phyloP scores from a whole-genome alignment of 2,329 filamentous ascomycete species.

The Xylariaceae sp. region DNA sequence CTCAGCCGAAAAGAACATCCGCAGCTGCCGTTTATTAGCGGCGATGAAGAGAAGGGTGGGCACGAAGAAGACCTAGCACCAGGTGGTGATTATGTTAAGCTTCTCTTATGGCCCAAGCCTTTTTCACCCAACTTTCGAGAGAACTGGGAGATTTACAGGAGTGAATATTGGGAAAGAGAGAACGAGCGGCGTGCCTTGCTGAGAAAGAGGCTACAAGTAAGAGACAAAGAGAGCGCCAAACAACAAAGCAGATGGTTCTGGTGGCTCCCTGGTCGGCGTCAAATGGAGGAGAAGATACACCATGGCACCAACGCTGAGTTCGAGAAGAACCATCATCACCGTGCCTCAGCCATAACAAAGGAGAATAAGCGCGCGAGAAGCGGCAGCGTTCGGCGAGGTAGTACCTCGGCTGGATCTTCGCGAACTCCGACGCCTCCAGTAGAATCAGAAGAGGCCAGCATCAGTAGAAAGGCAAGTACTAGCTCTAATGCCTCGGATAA shows the following conservation, averaged over 20 bases:
- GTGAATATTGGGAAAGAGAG: conserved; percentile 96
- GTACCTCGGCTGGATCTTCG: conserved; percentile 55
- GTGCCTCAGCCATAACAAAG: conserved; percentile 52
- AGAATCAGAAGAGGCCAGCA: conserved; percentile 49
- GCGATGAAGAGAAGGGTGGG: conserved; percentile 67
- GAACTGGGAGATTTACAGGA: conserved; percentile 94
- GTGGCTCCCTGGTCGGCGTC: conserved; percentile 82
- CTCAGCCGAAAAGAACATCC: conserved; percentile 52
- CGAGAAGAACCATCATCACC: conserved; percentile 51
- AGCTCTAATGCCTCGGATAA: conserved; percentile 57
- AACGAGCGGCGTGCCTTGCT: conserved; percentile 85
- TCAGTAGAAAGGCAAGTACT: conserved; percentile 55
- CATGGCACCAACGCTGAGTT: conserved; percentile 21
- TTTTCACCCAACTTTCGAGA: conserved; percentile 95
- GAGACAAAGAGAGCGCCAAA: conserved; percentile 71
- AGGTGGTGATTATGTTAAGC: conserved; percentile 89
- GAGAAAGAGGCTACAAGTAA: conserved; percentile 71
- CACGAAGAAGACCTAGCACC: conserved; percentile 90
- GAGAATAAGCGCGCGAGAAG: conserved; percentile 59
- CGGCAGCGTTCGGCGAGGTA: conserved; percentile 59
- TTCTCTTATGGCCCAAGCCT: conserved; percentile 89
- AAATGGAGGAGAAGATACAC: conserved; percentile 44
- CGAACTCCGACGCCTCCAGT: conserved; percentile 57
- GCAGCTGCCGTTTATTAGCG: conserved; percentile 46
- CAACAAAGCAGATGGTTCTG: conserved; percentile 78